Evolutionary conservation across 495 filamentous ascomycete species (phyloP), one percentile per base, ranked within the genome.

Genomic region (Xanthoparmelia taractica): DNA sequence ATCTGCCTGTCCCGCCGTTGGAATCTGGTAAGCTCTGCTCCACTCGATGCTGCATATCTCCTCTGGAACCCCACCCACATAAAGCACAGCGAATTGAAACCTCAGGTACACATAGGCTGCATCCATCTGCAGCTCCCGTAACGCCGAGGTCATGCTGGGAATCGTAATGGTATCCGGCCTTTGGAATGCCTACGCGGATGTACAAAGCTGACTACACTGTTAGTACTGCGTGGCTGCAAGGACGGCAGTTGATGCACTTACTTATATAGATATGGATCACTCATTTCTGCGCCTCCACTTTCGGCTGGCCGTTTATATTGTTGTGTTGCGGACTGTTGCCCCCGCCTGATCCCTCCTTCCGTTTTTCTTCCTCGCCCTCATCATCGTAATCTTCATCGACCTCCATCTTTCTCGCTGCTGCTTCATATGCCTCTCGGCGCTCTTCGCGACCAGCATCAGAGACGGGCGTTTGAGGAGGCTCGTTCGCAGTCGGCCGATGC

Each of bases 311-410:
- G 38, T 73, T 72, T 27, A 71, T 60, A 15, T 38, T 63, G 40
- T 36, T 60, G 12, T 67, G 62, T 43, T 66, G 72, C 27, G 78
- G 78, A 67, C 77, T 80, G 45, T 73, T 79, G 23, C 77, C 71
- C 58, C 73, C 76, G 1, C 76, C 74, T 60, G 62, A 74, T 68
- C 76, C 78, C 4, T 76, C 76, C 63, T 83, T 85, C 70, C 87
- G 84, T 74, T 96, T 92, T 57, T 96, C 87, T 65, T 96, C 92
- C 60, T 87, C 88, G 20, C 76, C 85, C 36, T 90, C 91, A 67
- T 95, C 92, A 73, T 96, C 93, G 67, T 98, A 96, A 65, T 96
- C 86, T 73, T 98, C 93, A 71, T 98, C 94, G 50, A 97, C 88
- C 29, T 97, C 94, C 86, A 98, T 95, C 73, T 96, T 94, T 12